Conservation (phyloP, 1,284 basidiomycete species). For the Agaricales sp. region DNA sequence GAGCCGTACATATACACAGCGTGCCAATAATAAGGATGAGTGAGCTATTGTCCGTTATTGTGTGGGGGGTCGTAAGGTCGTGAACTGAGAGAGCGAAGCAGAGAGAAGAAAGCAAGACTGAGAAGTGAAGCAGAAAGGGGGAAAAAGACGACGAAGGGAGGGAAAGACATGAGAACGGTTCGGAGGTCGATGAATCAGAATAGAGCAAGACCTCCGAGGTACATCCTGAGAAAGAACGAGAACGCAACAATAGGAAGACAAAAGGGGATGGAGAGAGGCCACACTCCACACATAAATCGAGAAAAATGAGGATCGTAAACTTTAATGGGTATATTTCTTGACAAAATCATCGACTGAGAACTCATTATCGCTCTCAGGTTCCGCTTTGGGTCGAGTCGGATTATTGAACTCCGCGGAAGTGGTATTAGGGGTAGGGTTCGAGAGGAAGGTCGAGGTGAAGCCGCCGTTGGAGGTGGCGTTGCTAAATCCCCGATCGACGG, state of each 20-base stretch:
- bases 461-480: background rate
- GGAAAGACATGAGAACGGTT: no score
- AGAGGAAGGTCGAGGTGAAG: background rate
- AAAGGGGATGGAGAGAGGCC: no score
- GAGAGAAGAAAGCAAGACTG: constrained; percentile 12
- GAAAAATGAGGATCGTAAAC: no score
- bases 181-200: no score
- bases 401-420: constrained; percentile 34
- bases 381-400: constrained; percentile 10
- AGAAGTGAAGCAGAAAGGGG: constrained; percentile 9
- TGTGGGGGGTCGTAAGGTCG: constrained; percentile 6
- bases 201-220: no score
- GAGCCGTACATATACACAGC: constrained; percentile 10
- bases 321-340: no score
- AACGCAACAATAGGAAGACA: no score
- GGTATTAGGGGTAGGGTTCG: constrained; percentile 23
- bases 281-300: no score
- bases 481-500: constrained; percentile 53
- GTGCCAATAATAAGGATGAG: background rate
- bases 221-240: no score
- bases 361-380: constrained; percentile 1
- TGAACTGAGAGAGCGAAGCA: constrained; percentile 9
- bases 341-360: no score
- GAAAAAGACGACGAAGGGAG: no score
- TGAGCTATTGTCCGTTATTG: background rate